These are phyloP conservation scores for Turnera subulata DNA, from an alignment of 345 rosid species.

Conservation along the genomic window DNA sequence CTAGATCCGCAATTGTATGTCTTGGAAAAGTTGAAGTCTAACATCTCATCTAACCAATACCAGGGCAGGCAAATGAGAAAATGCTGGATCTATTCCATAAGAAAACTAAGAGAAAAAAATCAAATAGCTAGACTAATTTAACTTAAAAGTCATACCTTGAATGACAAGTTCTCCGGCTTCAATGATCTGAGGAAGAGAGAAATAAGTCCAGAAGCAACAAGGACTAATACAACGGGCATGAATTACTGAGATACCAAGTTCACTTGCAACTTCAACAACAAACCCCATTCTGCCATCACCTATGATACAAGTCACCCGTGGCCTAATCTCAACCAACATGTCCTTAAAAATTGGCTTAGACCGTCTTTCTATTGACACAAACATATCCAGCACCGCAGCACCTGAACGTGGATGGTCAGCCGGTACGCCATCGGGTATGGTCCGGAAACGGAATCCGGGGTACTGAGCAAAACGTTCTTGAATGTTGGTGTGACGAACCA, in stretches of 20 bases:
- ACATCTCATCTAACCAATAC: too few relatives aligned
- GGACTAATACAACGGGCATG: constrained; percentile 34
- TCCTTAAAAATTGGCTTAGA: constrained; percentile 17
- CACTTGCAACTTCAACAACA: constrained; percentile 25
- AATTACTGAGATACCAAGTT: constrained; percentile 29
- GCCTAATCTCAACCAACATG: constrained; percentile 6
- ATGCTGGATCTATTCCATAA: too few relatives aligned
- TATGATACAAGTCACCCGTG: constrained; percentile 29
- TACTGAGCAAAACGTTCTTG: too few relatives aligned
- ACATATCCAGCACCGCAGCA: constrained; percentile 8
- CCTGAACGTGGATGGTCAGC: too few relatives aligned
- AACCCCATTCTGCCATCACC: constrained; percentile 35
- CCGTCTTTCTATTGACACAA: constrained; percentile 8
- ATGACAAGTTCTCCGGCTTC: constrained; percentile 41
- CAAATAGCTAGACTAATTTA: neutral
- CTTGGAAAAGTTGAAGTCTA: too few relatives aligned
- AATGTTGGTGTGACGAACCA: too few relatives aligned
- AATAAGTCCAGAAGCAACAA: constrained; percentile 28
- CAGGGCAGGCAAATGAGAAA: too few relatives aligned
- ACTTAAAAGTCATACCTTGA: constrained; percentile 22
- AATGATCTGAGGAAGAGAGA: constrained; percentile 27
- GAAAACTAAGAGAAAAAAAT: neutral
- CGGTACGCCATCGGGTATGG: too few relatives aligned
- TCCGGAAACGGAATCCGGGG: too few relatives aligned
- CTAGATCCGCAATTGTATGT: too few relatives aligned